A percentile compares a stretch with the other conserved stretches of the same genome.
phyloP scores from a whole-genome alignment of 768 basidiomycete genomes.

The Pleurotus eryngii region DNA sequence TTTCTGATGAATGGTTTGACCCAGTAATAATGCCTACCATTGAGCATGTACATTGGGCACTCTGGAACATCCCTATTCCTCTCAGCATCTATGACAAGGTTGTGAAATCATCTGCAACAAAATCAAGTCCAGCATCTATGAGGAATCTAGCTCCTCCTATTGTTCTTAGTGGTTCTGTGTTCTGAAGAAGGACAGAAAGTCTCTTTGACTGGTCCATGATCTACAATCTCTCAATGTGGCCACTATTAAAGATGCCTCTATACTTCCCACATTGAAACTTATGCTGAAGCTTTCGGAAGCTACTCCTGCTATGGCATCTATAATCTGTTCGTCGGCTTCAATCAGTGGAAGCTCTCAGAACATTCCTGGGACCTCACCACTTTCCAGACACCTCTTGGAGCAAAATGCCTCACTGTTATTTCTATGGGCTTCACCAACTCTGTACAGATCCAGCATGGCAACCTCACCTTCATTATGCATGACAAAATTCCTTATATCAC shows the following conservation, averaged over 20 bases:
- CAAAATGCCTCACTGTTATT: too few species aligned
- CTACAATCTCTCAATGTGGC: constrained; percentile 23
- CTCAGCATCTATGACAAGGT: too few species aligned
- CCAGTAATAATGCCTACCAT: too few species aligned
- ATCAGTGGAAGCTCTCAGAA: constrained; percentile 32
- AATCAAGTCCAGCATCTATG: too few species aligned
- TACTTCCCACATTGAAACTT: constrained; percentile 28
- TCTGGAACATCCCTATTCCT: too few species aligned
- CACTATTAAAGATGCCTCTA: constrained; percentile 10
- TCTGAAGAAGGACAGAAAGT: constrained; percentile 18
- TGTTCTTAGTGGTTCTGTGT: constrained; percentile 26
- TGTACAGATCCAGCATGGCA: not conserved
- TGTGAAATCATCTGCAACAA: too few species aligned
- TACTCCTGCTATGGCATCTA: constrained; percentile 26
- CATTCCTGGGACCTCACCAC: constrained; percentile 32
- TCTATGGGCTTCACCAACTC: too few species aligned
- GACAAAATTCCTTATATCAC: constrained; percentile 27
- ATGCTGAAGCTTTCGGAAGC: constrained; percentile 32
- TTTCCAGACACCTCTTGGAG: too few species aligned
- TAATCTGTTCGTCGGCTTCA: constrained; percentile 34
- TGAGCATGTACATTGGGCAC: too few species aligned
- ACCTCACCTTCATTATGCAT: constrained; percentile 24
- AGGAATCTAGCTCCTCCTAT: too few species aligned
- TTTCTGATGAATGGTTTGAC: too few species aligned
- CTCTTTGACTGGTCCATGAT: constrained; percentile 17